Evolutionary conservation across 2,329 filamentous ascomycete genomes (phyloP), one percentile per base, ranked within the genome.

Genomic region (Arthrinium phaeospermum): DNA sequence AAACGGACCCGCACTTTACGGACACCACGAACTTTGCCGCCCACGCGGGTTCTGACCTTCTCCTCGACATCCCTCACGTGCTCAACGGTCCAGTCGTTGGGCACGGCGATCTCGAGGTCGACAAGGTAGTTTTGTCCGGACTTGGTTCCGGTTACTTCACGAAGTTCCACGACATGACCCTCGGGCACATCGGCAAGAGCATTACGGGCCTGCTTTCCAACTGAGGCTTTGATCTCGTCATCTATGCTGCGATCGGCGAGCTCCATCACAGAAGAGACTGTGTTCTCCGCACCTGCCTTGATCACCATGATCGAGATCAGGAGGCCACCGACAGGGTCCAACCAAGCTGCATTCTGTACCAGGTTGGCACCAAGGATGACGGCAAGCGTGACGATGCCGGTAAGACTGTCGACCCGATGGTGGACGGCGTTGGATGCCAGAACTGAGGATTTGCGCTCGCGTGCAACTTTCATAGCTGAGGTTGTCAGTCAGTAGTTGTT

Each of bases 101-200:
- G 94, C 22, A 97, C 93, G 1, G 90, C 93, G 74, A 98, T 84
- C 81, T 98, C 95, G 10, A 99, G 82, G 77, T 98, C 96, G 77
- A 98, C 91, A 44, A 98, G 87, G 81, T 97, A 98, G 84, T 98
- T 99, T 82, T 98, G 96, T 44, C 96, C 96, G 4, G 94, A 96
- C 84, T 99, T 99, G 83, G 98, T 89, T 71, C 96, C 96, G 75
- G 94, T 93, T 3, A 98, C 89, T 64, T 94, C 92, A 64, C 92
- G 89, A 67, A 98, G 84, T 78, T 94, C 90, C 12, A 95, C 87
- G 71, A 91, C 84, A 68, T 89, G 84, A 68, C 89, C 85, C 69
- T 88, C 84, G 70, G 82, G 81, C 27, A 92, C 78, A 7, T 85
- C 85, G 22, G 83, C 83, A 27, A 96, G 83, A 4, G 88, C 90